Evolutionary conservation across 768 basidiomycete species (phyloP), one percentile per base, ranked within the genome.

Genomic region (Podaxis rugospora): DNA sequence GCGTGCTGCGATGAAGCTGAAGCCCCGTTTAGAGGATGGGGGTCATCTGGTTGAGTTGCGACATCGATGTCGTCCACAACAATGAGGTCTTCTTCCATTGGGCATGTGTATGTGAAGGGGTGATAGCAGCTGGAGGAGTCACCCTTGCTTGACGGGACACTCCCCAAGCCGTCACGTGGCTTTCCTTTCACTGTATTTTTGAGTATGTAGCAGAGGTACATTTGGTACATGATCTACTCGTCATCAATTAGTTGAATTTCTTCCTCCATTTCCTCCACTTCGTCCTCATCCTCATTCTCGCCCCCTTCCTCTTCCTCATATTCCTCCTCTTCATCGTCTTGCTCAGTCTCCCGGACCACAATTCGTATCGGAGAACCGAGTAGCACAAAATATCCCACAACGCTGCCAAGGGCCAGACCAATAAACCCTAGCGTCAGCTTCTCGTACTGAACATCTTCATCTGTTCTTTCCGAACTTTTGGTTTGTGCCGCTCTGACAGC

Each of bases 11-110:
- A 63, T 25, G 64, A 62, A 27, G 59, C 18, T 18, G 42, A 49
- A 44, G 63, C 35, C 40, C 63, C 64, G 44, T 66, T 62, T 36
- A 49, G 37, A 53, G 63, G 65, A 36, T 69, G 71, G 1, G 80
- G 80, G 5, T 79, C 72, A 63, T 68, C 73, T 64, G 63, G 64
- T 69, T 68, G 68, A 35, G 66, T 58, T 27, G 49, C 59, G 35
- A 76, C 69, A 51, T 84, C 85, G 57, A 81, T 68, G 68, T 86
- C 85, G 66, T 86, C 85, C 28, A 86, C 78, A 57, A 86, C 78
- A 64, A 86, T 85, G 62, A 85, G 76, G 69, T 86, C 85, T 62
- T 86, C 83, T 64, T 86, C 83, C 80, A 81, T 83, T 59, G 58
- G 25, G 25, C 14, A 50, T 39, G 49, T 47, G 42, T 52, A 28